Conservation (phyloP, 805 yeast genomes). For the Saccharomycopsis olivae region DNA sequence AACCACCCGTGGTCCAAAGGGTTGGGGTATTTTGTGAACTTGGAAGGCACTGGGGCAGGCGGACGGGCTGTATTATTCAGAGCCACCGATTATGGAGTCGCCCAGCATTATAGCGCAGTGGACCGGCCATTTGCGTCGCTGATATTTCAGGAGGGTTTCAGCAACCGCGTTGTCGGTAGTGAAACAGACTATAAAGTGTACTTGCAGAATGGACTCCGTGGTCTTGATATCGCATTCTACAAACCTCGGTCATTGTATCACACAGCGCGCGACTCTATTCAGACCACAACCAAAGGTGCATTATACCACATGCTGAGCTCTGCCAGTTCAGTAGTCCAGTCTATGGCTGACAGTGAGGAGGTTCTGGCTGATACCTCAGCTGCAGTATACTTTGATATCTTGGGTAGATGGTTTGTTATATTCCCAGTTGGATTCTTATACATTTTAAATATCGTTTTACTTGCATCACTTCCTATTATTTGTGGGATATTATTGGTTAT, state of each 20-base stretch:
- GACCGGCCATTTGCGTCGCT: slow-evolving; percentile 67
- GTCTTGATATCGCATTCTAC: slow-evolving; percentile 83
- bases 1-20: slow-evolving; percentile 60
- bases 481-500: slow-evolving; percentile 38
- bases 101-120: slow-evolving; percentile 41
- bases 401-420: slow-evolving; percentile 46
- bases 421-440: slow-evolving; percentile 41
- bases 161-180: slow-evolving; percentile 56
- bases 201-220: slow-evolving; percentile 56
- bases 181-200: slow-evolving; percentile 84
- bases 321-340: slow-evolving; percentile 45
- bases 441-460: slow-evolving; percentile 39
- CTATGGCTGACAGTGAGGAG: slow-evolving; percentile 22
- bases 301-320: slow-evolving; percentile 79
- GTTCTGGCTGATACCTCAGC: slow-evolving; percentile 24
- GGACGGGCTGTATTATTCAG: slow-evolving; percentile 76
- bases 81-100: slow-evolving; percentile 68
- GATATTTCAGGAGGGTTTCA: slow-evolving; percentile 76
- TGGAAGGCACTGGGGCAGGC: slow-evolving; percentile 92
- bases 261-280: slow-evolving; percentile 61
- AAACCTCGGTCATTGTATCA: slow-evolving; percentile 80
- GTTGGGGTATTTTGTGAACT: slow-evolving; percentile 58
- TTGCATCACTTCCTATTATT: slow-evolving; percentile 46
- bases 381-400: slow-evolving; percentile 57
- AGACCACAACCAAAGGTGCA: slow-evolving; percentile 52